Base-by-base conservation (phyloP, 805 yeast genomes). In the Ascoidea asiatica region DNA sequence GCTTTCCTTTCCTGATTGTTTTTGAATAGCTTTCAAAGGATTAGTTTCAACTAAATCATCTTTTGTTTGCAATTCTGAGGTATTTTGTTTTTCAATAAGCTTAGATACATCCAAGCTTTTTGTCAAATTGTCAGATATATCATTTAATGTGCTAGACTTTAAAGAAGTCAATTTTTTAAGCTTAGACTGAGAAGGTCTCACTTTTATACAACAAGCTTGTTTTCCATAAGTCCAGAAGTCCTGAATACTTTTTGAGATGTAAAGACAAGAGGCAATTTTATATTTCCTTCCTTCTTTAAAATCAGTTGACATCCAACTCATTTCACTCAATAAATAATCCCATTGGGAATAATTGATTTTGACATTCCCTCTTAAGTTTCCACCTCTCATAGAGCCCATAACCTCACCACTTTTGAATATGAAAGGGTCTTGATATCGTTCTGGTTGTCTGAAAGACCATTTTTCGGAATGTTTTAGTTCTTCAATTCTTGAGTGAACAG, bases 401-500 rank as follows among this genome's bases (percentile, higher is more conserved):
- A 43, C 44, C 6, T 23, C 37, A 15, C 38, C 15, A 11, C 29
- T 43, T 21, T 41, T 29, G 7, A 39, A 37, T 17, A 39, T 22
- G 49, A 73, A 73, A 0, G 97, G 96, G 51, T 86, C 95, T 11
- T 69, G 56, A 54, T 70, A 81, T 50, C 74, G 71, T 43, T 72
- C 67, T 0, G 95, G 95, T 58, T 92, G 98, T 44, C 95, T 70
- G 44, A 92, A 65, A 19, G 95, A 81, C 97, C 98, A 92, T 53
- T 84, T 79, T 2, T 85, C 83, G 46, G 81, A 81, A 41, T 95
- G 69, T 58, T 87, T 86, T 50, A 92, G 68, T 58, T 90, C 97
- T 56, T 90, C 97, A 41, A 92, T 89, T 48, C 97, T 70, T 1
- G 94, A 82, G 53, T 87, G 83, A 18, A 87, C 77, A 8, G 88